Base-by-base conservation (phyloP, 371 early-diverging fungal genomes). In the Rhizopus stolonifer region DNA sequence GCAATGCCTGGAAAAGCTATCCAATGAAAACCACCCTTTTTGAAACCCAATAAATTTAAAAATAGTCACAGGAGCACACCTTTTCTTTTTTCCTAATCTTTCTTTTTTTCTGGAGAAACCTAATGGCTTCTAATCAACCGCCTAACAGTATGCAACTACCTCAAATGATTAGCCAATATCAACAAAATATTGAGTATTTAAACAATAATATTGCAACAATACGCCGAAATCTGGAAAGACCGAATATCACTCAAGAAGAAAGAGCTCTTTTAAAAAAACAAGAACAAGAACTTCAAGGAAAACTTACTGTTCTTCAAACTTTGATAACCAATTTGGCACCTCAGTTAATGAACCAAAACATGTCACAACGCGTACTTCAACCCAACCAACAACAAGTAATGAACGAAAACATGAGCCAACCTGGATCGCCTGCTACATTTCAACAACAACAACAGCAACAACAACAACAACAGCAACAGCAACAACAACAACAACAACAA, bases 91-190 rank as follows among this genome's bases (percentile, higher is more conserved):
- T 52, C 48, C 54, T 38, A 22, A 26, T 34, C 0, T 29, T 46
- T 29, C 47, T 22, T 15, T n/a, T n/a, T n/a, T n/a, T n/a, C n/a
- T n/a, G n/a, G n/a, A 13, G 2, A n/a, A 24, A 5, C 9, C 42
- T 18, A n/a, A 63, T 58, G 56, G 47, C 62, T 13, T 36, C 39
- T 18, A 62, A 52, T 39, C 52, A 38, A 29, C 53, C 47, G 6
- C 53, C 49, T 21, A 45, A 47, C 17, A 56, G 52, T 8, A 45
- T 53, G 42, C 54, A 65, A 38, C 32, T 63, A 24, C 67, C 70
- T 7, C 67, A 62, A 22, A 58, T 54, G 33, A 53, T 72, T 33
- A 58, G 60, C 32, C 69, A 72, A 49, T 72, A 72, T 46, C 69
- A 68, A 22, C 60, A 54, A 33, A 60, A 59, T 13, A 51, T 68